These are phyloP conservation scores for Puccinia triticina DNA, from an alignment of 1,284 basidiomycete species.

Conservation along the genomic window DNA sequence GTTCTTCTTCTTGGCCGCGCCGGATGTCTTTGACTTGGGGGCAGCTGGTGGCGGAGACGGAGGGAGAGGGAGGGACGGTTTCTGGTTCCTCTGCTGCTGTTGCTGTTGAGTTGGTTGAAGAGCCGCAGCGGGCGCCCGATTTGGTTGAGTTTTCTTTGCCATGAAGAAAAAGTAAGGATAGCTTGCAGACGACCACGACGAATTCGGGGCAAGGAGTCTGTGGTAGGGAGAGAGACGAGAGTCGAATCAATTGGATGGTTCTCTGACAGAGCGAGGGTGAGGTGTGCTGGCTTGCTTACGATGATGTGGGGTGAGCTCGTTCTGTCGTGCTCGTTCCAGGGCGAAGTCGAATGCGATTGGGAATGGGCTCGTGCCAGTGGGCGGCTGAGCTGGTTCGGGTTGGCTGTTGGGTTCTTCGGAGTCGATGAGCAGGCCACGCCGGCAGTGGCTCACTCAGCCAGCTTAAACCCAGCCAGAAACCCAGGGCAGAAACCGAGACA, in stretches of 20 bases:
- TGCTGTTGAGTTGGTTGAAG: conserved; percentile 6
- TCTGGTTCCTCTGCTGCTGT: conserved; percentile 13
- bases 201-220: conserved; percentile 13
- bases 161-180: conserved; percentile 17
- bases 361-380: too few species aligned
- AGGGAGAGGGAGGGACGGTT: neutral
- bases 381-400: too few species aligned
- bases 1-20: conserved; percentile 47
- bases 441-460: too few species aligned
- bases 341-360: too few species aligned
- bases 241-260: neutral
- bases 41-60: neutral
- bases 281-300: too few species aligned
- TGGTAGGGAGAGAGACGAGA: neutral
- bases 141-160: conserved; percentile 38
- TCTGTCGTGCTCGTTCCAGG: too few species aligned
- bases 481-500: neutral
- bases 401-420: neutral
- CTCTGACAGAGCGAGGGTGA: neutral
- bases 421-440: neutral
- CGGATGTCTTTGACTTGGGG: conserved; percentile 45
- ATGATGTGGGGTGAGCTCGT: too few species aligned
- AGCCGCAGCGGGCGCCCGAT: conserved; percentile 1
- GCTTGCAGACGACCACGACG: neutral
- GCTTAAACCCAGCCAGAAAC: neutral